Percentiles rank a stretch among this genome's conserved stretches.
phyloP scores from a whole-genome alignment of 306 rosid genomes.

The Vicia sativa region DNA sequence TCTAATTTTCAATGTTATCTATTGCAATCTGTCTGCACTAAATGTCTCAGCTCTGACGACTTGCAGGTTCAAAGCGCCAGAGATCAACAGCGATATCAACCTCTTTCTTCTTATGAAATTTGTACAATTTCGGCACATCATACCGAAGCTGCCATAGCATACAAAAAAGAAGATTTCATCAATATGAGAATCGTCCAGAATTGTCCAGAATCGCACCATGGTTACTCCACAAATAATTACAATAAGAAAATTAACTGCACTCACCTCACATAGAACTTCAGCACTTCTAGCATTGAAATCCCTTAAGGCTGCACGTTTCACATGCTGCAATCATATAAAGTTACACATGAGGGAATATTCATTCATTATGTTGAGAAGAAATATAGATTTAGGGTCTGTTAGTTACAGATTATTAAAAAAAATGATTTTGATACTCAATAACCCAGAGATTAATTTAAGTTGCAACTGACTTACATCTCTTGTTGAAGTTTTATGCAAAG shows the following conservation, averaged over 20 bases:
- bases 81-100: conserved; percentile 88
- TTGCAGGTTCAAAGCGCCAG: conserved; percentile 84
- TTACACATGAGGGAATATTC: not conserved
- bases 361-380: conserved; percentile 3
- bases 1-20: conserved; percentile 21
- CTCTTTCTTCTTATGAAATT: conserved; percentile 89
- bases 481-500: conserved; percentile 87
- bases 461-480: conserved; percentile 71
- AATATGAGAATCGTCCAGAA: conserved; percentile 1
- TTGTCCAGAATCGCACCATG: conserved; percentile 16
- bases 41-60: conserved; percentile 36
- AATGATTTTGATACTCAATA: not conserved
- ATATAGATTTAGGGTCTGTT: not conserved
- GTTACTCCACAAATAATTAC: not conserved
- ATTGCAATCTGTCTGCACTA: conserved; percentile 33
- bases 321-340: conserved; percentile 66
- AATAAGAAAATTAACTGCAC: conserved; percentile 29
- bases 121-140: conserved; percentile 73
- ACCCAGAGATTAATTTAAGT: conserved; percentile 19
- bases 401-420: not conserved
- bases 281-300: conserved; percentile 76
- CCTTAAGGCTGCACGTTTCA: conserved; percentile 73
- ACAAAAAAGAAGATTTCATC: conserved; percentile 6
- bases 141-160: conserved; percentile 69
- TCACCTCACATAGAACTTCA: conserved; percentile 86